Evolutionary conservation across 352 stramenopile genomes (phyloP), one percentile per base, ranked within the genome.

Genomic region (Stramenopiles sp.): DNA sequence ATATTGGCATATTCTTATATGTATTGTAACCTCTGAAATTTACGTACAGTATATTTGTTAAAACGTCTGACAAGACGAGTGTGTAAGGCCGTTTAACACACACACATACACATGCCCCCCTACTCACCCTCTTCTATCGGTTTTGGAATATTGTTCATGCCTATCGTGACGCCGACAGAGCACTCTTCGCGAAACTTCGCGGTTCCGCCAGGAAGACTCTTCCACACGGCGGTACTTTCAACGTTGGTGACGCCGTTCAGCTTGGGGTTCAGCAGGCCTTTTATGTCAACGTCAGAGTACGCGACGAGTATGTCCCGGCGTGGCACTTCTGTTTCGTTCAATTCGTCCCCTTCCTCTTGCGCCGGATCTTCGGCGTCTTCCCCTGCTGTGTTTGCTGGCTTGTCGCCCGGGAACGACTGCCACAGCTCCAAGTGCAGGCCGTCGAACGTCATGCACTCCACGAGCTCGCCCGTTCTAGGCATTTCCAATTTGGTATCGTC

Each of bases 81-180:
- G n/a, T n/a, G n/a, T n/a, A n/a, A n/a, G n/a, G n/a, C n/a, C n/a
- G n/a, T n/a, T n/a, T n/a, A n/a, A n/a, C n/a, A n/a, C n/a, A n/a
- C n/a, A n/a, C n/a, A n/a, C n/a, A n/a, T n/a, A n/a, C n/a, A n/a
- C n/a, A n/a, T n/a, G n/a, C n/a, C n/a, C n/a, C n/a, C n/a, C n/a
- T n/a, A n/a, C n/a, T n/a, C 43, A 63, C 12, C 43, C 12, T 63
- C 43, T 25, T 63, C 43, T 18, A 63, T 12, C 25, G 43, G 43
- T 63, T 63, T 63, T n/a, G n/a, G n/a, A 63, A 63, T 63, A 18
- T 12, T 63, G 25, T 63, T 63, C 43, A 63, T 63, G 25, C 43
- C 43, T 18, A 63, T 63, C 12, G 12, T 63, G 25, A 63, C 25
- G 25, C 25, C 25, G 25, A 63, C 43, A 63, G 25, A 12, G 25